phyloP scores from a whole-genome alignment of 192 early-diverging fungal species.

The Coemansia sp. region DNA sequence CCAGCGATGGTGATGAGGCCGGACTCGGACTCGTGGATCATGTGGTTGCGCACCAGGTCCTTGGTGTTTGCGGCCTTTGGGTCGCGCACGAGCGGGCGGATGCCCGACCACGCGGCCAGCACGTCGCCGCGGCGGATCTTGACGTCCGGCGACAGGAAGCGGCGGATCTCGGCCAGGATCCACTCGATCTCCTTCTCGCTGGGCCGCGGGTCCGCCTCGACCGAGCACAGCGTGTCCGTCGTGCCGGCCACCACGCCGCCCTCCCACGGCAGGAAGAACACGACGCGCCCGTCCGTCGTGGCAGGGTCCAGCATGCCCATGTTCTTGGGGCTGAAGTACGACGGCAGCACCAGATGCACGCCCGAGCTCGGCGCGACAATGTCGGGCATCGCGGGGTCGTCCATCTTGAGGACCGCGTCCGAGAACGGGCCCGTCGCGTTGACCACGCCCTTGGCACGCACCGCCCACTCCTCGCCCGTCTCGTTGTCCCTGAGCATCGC shows the following conservation, averaged over 20 bases:
- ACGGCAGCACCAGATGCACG: constrained; percentile 92
- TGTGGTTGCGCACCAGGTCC: constrained; percentile 94
- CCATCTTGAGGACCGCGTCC: constrained; percentile 90
- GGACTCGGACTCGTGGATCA: constrained; percentile 82
- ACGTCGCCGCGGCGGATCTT: constrained; percentile 97
- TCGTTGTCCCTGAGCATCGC: constrained; percentile 79
- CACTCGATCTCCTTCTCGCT: constrained; percentile 93
- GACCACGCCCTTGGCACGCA: constrained; percentile 90
- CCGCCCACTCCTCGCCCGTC: constrained; percentile 82
- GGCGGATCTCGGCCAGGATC: constrained; percentile 89
- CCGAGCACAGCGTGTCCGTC: constrained; percentile 86
- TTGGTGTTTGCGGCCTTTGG: constrained; percentile 90
- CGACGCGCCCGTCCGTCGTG: constrained; percentile 93
- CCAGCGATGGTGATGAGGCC: constrained; percentile 94
- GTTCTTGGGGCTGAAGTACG: constrained; percentile 90
- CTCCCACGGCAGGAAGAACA: constrained; percentile 98
- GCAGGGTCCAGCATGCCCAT: constrained; percentile 95
- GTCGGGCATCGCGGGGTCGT: constrained; percentile 67
- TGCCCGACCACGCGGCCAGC: constrained; percentile 96
- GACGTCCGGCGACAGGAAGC: constrained; percentile 88
- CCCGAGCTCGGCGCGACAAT: constrained; percentile 94
- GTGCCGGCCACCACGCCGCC: constrained; percentile 95
- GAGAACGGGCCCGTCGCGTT: constrained; percentile 81
- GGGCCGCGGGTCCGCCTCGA: constrained; percentile 82
- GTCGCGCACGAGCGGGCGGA: constrained; percentile 95